Conservation (phyloP, 148 eudicot species). For the Silene conica region DNA sequence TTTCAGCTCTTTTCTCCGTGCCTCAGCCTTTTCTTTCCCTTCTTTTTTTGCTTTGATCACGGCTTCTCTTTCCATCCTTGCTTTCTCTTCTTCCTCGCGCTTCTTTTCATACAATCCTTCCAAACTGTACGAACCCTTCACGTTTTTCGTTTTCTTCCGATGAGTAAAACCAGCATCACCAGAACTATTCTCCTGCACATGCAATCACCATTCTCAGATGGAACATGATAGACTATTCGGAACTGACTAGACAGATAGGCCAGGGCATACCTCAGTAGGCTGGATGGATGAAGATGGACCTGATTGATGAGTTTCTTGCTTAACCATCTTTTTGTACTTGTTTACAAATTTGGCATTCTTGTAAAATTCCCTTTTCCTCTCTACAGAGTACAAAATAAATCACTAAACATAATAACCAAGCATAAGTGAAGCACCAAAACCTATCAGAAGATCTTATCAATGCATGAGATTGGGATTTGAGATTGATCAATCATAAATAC, state of each 20-base stretch:
- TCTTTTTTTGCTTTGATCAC: conserved; percentile 53
- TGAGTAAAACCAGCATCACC: conserved; percentile 18
- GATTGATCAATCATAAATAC: background rate
- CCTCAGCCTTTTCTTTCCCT: conserved; percentile 53
- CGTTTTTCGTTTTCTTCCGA: conserved; percentile 29
- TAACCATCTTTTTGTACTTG: conserved; percentile 64
- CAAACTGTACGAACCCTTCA: conserved; percentile 47
- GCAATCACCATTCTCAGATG: background rate
- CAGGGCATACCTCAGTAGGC: conserved; percentile 41
- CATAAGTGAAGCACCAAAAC: background rate
- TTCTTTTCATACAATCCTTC: conserved; percentile 53
- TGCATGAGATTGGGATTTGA: background rate
- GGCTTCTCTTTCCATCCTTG: conserved; percentile 68
- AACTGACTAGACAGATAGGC: background rate
- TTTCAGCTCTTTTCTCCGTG: conserved; percentile 58
- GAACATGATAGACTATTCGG: background rate
- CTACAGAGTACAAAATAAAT: conserved; percentile 27
- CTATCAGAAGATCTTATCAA: background rate
- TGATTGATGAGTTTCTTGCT: conserved; percentile 43
- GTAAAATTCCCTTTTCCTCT: conserved; percentile 83
- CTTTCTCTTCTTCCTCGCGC: conserved; percentile 65
- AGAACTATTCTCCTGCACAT: conserved; percentile 37
- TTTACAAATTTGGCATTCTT: conserved; percentile 74
- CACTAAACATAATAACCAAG: background rate
- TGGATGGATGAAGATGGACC: conserved; percentile 24